phyloP scores from a whole-genome alignment of 2,329 filamentous ascomycete genomes.

The Alternaria incomplexa region DNA sequence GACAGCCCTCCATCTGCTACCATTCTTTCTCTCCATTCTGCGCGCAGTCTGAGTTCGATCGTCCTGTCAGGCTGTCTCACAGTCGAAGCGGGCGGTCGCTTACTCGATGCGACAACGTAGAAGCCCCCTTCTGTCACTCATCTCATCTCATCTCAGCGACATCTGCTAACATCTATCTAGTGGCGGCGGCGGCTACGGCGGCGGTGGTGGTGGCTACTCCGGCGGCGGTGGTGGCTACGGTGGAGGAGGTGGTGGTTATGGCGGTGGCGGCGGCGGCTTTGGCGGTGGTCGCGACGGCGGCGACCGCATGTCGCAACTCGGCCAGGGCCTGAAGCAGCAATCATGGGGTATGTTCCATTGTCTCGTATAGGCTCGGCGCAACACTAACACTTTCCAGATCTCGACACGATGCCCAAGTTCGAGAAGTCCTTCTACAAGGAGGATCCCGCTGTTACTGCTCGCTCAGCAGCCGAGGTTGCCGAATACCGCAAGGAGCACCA shows the following conservation, averaged over 20 bases:
- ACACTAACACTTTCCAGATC: constrained; percentile 63
- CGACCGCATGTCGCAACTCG: constrained; percentile 93
- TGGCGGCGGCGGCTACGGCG: constrained; percentile 41
- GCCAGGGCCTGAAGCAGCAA: constrained; percentile 84
- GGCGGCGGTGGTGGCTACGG: constrained; percentile 61
- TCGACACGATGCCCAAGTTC: constrained; percentile 85
- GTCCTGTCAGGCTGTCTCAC: constrained; percentile 27
- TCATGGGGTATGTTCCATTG: constrained; percentile 76
- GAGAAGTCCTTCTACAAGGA: constrained; percentile 99
- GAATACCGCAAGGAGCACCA: constrained; percentile 85
- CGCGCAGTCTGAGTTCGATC: constrained; percentile 38
- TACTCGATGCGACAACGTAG: constrained; percentile 41
- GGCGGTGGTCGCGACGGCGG: constrained; percentile 71
- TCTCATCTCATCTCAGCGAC: constrained; percentile 2
- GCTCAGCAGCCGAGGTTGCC: constrained; percentile 80
- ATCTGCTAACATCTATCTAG: constrained; percentile 39
- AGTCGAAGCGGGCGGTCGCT: constrained; percentile 30
- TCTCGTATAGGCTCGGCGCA: background rate
- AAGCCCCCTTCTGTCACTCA: constrained; percentile 26
- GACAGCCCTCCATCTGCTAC: constrained; percentile 38
- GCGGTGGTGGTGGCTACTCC: constrained; percentile 63
- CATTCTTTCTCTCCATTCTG: constrained; percentile 36
- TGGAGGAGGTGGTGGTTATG: constrained; percentile 49
- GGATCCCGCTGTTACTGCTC: constrained; percentile 75
- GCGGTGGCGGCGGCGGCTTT: constrained; percentile 27